These are phyloP conservation scores for Kuraishia hungarica DNA, from an alignment of 805 yeast species.

Conservation along the genomic window DNA sequence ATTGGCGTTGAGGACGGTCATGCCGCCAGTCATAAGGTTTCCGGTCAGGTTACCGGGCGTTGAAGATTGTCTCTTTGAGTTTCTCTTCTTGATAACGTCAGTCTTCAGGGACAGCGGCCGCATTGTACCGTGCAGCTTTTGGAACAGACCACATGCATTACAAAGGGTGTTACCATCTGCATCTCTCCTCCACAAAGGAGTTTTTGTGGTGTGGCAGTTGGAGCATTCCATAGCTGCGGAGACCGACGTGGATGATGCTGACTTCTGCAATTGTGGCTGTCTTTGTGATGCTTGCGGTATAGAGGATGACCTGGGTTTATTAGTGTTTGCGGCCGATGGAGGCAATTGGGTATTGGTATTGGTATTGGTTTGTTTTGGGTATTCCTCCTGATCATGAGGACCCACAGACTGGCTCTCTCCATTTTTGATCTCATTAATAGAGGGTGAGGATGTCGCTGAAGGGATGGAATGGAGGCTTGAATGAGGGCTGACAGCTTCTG, in stretches of 20 bases:
- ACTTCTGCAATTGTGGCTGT: neutral
- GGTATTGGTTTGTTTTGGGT: neutral
- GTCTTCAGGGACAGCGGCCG: constrained; percentile 50
- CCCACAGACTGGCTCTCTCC: neutral
- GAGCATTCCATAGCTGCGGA: constrained; percentile 28
- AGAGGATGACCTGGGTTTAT: neutral
- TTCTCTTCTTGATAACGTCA: constrained; percentile 49
- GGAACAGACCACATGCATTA: constrained; percentile 57
- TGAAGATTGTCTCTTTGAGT: constrained; percentile 29
- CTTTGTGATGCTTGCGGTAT: neutral
- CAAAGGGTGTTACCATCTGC: constrained; percentile 52
- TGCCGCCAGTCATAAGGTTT: neutral
- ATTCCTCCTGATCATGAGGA: neutral
- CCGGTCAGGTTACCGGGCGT: neutral
- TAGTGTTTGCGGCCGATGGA: neutral
- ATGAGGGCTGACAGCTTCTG: neutral
- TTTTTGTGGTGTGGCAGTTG: constrained; percentile 51
- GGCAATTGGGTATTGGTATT: neutral
- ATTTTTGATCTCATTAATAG: neutral
- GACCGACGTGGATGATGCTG: neutral
- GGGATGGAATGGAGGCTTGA: neutral
- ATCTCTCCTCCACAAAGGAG: constrained; percentile 58
- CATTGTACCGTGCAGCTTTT: constrained; percentile 53
- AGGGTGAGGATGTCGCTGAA: neutral
- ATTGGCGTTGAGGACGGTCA: neutral